These are phyloP conservation scores for Neurospora sp. DNA, from an alignment of 495 filamentous ascomycete genomes.

Conservation along the genomic window DNA sequence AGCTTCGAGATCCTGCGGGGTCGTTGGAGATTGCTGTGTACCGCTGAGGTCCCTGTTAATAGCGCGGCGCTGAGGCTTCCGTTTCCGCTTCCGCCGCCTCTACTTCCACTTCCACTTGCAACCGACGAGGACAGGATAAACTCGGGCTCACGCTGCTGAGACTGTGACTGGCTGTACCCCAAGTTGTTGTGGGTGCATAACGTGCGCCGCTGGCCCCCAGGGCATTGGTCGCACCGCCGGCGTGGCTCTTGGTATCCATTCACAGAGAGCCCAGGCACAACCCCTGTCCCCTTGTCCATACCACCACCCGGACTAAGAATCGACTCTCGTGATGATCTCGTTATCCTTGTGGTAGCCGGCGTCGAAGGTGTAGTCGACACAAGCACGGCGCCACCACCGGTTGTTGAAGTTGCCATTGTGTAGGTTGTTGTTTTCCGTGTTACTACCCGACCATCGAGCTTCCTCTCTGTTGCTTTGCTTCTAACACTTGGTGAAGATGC, in stretches of 20 bases:
- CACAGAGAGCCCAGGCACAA: not conserved
- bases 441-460: conserved; percentile 15
- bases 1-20: conserved; percentile 30
- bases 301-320: conserved; percentile 3
- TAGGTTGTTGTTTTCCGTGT: not conserved
- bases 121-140: not conserved
- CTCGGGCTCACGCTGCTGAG: conserved; percentile 1
- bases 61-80: conserved; percentile 19
- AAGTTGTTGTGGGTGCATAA: conserved; percentile 14
- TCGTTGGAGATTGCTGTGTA: conserved; percentile 8
- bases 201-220: conserved; percentile 16
- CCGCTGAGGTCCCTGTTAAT: not conserved
- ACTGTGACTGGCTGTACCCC: conserved; percentile 1
- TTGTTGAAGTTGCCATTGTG: conserved; percentile 18
- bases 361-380: conserved; percentile 14
- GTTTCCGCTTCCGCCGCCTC: conserved; percentile 18
- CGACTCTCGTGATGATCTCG: conserved; percentile 1
- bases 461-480: not conserved
- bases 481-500: not conserved
- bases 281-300: conserved; percentile 13
- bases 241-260: conserved; percentile 9
- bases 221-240: conserved; percentile 24
- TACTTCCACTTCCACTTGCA: conserved; percentile 4
- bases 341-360: not conserved
- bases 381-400: conserved; percentile 14